phyloP scores from a whole-genome alignment of 305 asterid genomes.

The Withania somnifera region DNA sequence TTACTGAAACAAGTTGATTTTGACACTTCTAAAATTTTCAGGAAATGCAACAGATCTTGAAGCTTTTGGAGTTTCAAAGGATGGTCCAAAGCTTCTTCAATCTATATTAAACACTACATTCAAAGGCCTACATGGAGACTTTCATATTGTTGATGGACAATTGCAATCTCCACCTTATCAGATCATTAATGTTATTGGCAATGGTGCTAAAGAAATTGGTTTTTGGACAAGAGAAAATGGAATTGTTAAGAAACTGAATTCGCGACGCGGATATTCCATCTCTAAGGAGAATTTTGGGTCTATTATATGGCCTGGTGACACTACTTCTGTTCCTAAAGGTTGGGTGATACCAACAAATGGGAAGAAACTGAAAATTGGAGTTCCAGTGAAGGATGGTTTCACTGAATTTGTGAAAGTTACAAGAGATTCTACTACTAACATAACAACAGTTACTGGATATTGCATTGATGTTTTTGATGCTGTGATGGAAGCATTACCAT shows the following conservation, averaged over 20 bases:
- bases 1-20: not conserved
- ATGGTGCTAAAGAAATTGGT: conserved; percentile 31
- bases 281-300: conserved; percentile 18
- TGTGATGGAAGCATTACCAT: conserved; percentile 34
- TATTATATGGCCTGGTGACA: conserved; percentile 49
- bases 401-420: conserved; percentile 33
- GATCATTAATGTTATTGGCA: conserved; percentile 36
- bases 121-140: conserved; percentile 38
- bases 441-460: conserved; percentile 31
- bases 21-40: not conserved
- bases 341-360: conserved; percentile 53
- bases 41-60: conserved; percentile 23
- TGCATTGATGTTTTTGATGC: conserved; percentile 46
- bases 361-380: conserved; percentile 35
- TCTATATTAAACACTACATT: conserved; percentile 28
- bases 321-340: conserved; percentile 27
- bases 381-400: conserved; percentile 36
- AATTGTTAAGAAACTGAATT: conserved; percentile 11
- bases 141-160: conserved; percentile 30
- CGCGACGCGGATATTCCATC: not conserved
- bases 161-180: conserved; percentile 37
- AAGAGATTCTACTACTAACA: conserved; percentile 23
- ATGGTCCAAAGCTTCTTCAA: conserved; percentile 32
- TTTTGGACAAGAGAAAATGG: conserved; percentile 34
- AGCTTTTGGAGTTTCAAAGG: conserved; percentile 29